Conservation (phyloP, 2,329 filamentous ascomycete species). For the Trichoderma sp. region DNA sequence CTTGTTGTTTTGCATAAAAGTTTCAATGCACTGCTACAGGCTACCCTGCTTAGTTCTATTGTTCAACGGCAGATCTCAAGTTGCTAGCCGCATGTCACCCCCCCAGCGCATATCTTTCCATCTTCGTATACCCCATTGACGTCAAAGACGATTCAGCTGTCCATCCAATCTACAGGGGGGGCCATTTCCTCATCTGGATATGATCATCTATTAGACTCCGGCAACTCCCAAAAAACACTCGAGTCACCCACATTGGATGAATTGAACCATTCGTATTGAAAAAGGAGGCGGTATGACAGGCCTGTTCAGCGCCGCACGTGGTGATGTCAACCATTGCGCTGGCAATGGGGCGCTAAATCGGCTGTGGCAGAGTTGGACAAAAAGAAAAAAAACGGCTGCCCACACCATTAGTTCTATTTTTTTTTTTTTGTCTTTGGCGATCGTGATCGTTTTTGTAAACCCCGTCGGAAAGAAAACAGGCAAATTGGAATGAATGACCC, state of each 20-base stretch:
- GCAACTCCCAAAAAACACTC: background rate
- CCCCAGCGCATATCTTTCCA: background rate
- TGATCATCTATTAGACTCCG: background rate
- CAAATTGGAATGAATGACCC: background rate
- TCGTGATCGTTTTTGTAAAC: background rate
- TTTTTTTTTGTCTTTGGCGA: background rate
- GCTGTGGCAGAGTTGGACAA: background rate
- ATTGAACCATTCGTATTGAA: constrained; percentile 2
- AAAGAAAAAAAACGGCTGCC: background rate
- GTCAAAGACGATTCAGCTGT: constrained; percentile 8
- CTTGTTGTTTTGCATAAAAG: background rate
- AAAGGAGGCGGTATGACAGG: background rate
- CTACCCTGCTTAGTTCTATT: background rate
- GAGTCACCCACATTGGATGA: background rate
- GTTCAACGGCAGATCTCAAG: background rate
- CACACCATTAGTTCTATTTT: too few relatives aligned
- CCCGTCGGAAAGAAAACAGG: constrained; percentile 10
- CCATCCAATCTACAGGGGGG: background rate
- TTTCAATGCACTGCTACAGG: background rate
- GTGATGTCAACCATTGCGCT: constrained; percentile 2
- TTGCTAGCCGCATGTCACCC: background rate
- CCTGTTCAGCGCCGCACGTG: background rate
- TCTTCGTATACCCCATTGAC: background rate
- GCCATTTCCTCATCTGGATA: background rate
- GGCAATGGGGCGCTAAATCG: background rate